A percentile compares a stretch with the other conserved stretches of the same genome.
Evolutionary conservation across 306 rosid species (phyloP).

Genomic region (Cicer cuneatum): DNA sequence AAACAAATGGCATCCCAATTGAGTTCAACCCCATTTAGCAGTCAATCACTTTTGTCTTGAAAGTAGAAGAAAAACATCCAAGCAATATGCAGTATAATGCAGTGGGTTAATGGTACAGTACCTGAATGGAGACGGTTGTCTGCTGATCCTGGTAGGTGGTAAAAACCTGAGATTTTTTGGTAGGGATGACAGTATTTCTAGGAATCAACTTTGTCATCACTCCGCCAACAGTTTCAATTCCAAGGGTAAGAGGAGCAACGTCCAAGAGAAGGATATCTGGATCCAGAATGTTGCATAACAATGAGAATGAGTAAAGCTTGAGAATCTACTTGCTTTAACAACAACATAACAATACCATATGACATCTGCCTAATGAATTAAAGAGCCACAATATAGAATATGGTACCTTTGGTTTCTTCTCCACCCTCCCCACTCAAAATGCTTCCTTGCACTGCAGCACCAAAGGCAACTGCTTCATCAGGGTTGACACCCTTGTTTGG

Average conservation of each 20-base stretch:
- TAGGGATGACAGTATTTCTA: conserved; percentile 93
- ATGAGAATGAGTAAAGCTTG: not conserved
- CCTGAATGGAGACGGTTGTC: conserved; percentile 98
- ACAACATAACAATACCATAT: too few relatives aligned
- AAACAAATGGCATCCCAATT: not conserved
- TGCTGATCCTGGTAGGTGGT: conserved; percentile 99
- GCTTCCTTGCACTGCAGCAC: conserved; percentile 98
- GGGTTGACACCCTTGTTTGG: conserved; percentile 99
- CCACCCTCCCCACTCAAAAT: conserved; percentile 99
- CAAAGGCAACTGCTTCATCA: conserved; percentile 95
- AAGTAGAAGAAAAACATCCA: not conserved
- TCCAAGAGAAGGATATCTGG: conserved; percentile 94
- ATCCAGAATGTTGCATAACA: not conserved
- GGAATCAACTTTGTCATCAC: conserved; percentile 99
- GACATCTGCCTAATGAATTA: not conserved
- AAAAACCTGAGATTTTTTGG: conserved; percentile 98
- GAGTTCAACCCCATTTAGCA: not conserved
- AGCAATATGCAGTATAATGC: conserved; percentile 8
- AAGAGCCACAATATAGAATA: not conserved
- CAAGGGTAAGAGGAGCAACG: conserved; percentile 98
- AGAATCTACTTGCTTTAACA: not conserved
- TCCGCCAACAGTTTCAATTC: conserved; percentile 98
- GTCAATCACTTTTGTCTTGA: not conserved
- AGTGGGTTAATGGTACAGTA: conserved; percentile 23
- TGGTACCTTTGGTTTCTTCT: conserved; percentile 91